Evolutionary conservation across 1,139 yeast genomes (phyloP), one percentile per base, ranked within the genome.

Genomic region (Yamadazyma triangularis): DNA sequence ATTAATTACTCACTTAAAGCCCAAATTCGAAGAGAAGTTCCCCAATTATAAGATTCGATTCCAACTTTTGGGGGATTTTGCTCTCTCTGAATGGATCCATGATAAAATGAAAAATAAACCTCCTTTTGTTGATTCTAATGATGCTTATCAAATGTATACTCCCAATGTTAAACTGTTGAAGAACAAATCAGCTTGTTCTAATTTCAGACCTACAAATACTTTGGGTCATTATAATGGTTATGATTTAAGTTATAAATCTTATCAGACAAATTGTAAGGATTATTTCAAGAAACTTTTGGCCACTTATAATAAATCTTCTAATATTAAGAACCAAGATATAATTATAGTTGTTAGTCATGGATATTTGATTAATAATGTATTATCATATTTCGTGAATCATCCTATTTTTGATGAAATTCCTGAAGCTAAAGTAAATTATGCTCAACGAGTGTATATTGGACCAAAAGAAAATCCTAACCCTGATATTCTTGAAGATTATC

Each of bases 211-310:
- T 22, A 63, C 71, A n/a, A 58, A 56, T 20, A 59, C 66, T 10
- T 54, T 68, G 40, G 74, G 74, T 15, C 70, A 59, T n/a, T 68
- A 58, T 46, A 68, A 68, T 45, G 74, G 72, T 2, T 67, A 64
- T 6, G 67, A 60, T 28, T 50, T 68, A 31, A 57, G 63, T 38
- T 67, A 56, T 44, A 60, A 60, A 35, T 71, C 64, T 36, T 68
- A 64, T 46, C 70, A 61, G 47, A 52, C 52, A 23, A 54, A 62
- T 31, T 63, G 71, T 40, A 64, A 64, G 39, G 56, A 52, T 18
- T 68, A 68, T 42, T 67, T 68, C 43, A 56, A 60, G 35, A 65
- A 65, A 46, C 47, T 68, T 24, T 42, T 68, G 33, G 73, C 73
- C 31, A 64, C 72, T 7, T 68, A 68, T 44, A 70, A 67, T 40